Percentiles rank a stretch among this genome's conserved stretches.
phyloP scores from a whole-genome alignment of 106 monocot genomes.

The Phalaenopsis equestris region DNA sequence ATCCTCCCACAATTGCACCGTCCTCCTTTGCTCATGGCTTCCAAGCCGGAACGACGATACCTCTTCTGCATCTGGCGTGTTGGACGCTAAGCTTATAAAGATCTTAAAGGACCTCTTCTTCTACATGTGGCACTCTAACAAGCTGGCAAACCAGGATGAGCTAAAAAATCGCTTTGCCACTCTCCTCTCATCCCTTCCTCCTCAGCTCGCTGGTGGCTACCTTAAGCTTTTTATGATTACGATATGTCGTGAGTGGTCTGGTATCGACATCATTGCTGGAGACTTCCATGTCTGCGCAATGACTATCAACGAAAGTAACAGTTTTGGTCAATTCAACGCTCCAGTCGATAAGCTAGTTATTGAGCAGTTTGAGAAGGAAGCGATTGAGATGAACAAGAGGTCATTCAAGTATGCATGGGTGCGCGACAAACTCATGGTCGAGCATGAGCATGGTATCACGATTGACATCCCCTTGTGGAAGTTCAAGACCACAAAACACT shows the following conservation, averaged over 20 bases:
- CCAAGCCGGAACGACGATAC: constrained; percentile 10
- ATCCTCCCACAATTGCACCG: constrained; percentile 37
- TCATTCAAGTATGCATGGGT: too few relatives aligned
- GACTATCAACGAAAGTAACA: too few relatives aligned
- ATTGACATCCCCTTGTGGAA: too few relatives aligned
- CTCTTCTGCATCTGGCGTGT: constrained; percentile 6
- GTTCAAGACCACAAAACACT: too few relatives aligned
- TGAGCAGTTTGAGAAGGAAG: too few relatives aligned
- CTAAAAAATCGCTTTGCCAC: constrained; percentile 48
- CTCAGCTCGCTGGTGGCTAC: constrained; percentile 35
- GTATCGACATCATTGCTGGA: constrained; percentile 44
- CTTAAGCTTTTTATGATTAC: constrained; percentile 52
- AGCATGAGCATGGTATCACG: too few relatives aligned
- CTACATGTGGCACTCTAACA: constrained; percentile 92
- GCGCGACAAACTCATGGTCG: too few relatives aligned
- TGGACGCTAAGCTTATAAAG: constrained; percentile 76
- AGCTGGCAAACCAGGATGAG: constrained; percentile 47
- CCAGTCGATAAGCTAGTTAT: too few relatives aligned
- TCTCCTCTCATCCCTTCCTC: constrained; percentile 32
- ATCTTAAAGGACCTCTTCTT: constrained; percentile 98
- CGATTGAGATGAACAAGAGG: too few relatives aligned
- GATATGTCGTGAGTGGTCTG: constrained; percentile 83
- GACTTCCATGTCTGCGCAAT: too few relatives aligned
- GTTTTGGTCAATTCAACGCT: too few relatives aligned
- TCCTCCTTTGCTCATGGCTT: constrained; percentile 46